Conservation (phyloP, 345 rosid species). For the Murraya paniculata region DNA sequence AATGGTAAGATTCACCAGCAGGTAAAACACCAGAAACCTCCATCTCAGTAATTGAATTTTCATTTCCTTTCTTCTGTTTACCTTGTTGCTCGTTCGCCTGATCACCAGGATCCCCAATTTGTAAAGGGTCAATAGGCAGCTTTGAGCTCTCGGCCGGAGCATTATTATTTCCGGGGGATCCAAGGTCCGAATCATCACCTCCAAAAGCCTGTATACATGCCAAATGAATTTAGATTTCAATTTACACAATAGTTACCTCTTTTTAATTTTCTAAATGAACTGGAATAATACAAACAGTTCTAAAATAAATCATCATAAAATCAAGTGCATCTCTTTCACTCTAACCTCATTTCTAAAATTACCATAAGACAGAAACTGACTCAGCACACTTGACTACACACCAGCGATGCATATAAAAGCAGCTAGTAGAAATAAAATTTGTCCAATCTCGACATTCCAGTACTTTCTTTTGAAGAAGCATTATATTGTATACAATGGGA, state of each 20-base stretch:
- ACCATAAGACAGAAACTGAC: not conserved
- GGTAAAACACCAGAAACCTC: conserved; percentile 47
- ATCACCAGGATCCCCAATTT: conserved; percentile 42
- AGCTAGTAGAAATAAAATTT: not conserved
- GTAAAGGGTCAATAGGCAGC: conserved; percentile 35
- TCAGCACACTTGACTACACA: not conserved
- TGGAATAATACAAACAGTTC: not conserved
- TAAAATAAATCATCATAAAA: not conserved
- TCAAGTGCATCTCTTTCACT: not conserved
- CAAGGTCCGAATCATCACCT: conserved; percentile 79
- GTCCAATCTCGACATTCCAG: not conserved
- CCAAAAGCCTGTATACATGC: conserved; percentile 66
- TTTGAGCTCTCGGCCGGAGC: conserved; percentile 44
- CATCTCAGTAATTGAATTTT: conserved; percentile 38
- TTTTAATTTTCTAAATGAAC: not conserved
- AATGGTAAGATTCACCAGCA: conserved; percentile 62
- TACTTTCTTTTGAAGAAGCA: not conserved
- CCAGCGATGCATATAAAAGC: not conserved
- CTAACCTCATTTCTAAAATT: not conserved
- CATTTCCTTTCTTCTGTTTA: conserved; percentile 52
- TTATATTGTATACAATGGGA: not conserved
- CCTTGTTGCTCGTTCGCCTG: conserved; percentile 50
- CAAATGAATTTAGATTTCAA: conserved; percentile 8
- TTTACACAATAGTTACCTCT: conserved; percentile 3
- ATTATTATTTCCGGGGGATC: conserved; percentile 53